Conservation (phyloP, 2,329 filamentous ascomycete genomes). For the Claviceps citrina region DNA sequence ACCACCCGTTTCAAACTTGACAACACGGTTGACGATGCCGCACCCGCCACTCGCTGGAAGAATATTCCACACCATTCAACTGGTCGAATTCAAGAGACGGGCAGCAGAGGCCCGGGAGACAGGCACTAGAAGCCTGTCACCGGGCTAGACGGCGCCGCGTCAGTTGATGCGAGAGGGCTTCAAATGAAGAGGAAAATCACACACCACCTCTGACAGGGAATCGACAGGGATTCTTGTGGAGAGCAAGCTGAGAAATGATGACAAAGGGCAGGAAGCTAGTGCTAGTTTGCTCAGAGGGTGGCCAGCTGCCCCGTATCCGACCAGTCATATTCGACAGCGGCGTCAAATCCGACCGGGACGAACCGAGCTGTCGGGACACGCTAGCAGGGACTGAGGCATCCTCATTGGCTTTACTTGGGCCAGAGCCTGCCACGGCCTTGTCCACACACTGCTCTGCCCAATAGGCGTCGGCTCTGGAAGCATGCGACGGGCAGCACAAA, state of each 20-base stretch:
- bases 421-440: not conserved
- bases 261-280: not conserved
- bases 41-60: too few relatives aligned
- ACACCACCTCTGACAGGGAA: too few relatives aligned
- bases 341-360: constrained; percentile 11
- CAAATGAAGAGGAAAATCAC: too few relatives aligned
- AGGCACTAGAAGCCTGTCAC: too few relatives aligned
- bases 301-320: constrained; percentile 10
- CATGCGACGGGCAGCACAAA: constrained; percentile 6
- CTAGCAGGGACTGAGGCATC: constrained; percentile 13
- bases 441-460: constrained; percentile 7
- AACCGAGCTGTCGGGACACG: constrained; percentile 23
- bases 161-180: too few relatives aligned
- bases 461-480: constrained; percentile 14
- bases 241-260: not conserved
- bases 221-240: constrained; percentile 1
- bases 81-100: too few relatives aligned
- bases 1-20: too few relatives aligned
- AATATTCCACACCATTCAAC: too few relatives aligned
- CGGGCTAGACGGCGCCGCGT: too few relatives aligned
- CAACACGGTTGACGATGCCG: too few relatives aligned
- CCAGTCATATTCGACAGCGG: constrained; percentile 14
- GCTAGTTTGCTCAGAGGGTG: not conserved
- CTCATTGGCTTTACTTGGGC: constrained; percentile 10
- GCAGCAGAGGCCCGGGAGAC: too few relatives aligned